Evolutionary conservation across 139 green algal species (phyloP).

Genomic region (Pseudopediastrum boryanum): DNA sequence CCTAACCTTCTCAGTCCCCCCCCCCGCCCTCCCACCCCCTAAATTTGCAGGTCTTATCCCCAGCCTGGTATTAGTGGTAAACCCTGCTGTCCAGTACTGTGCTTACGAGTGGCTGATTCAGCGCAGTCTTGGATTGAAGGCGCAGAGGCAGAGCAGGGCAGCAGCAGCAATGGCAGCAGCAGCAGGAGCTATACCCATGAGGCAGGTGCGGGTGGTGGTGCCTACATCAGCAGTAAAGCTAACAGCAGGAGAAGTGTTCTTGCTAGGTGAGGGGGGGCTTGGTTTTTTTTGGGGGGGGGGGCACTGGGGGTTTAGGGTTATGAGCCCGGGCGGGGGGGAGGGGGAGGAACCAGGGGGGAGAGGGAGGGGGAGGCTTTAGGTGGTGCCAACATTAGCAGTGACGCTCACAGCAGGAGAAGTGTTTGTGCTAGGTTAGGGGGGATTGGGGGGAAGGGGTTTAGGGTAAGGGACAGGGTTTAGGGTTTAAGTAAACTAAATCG

Average conservation of each 20-base stretch:
- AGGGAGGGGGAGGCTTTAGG: not conserved
- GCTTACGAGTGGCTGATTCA: constrained; percentile 82
- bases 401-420: constrained; percentile 64
- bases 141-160: not conserved
- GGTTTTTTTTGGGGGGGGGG: no score
- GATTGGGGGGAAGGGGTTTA: no score
- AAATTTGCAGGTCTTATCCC: constrained; percentile 81
- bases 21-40: no score
- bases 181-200: constrained; percentile 24
- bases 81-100: constrained; percentile 85
- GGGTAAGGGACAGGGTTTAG: no score
- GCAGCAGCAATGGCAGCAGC: constrained; percentile 9
- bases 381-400: not conserved
- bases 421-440: constrained; percentile 66
- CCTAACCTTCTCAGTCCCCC: no score
- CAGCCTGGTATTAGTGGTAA: constrained; percentile 88
- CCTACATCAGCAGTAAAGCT: constrained; percentile 20
- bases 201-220: not conserved
- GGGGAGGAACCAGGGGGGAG: no score
- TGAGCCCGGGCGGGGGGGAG: no score
- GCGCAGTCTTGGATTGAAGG: not conserved
- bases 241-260: constrained; percentile 76
- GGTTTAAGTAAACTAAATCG: no score
- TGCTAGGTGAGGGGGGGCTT: constrained; percentile 41
- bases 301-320: no score